phyloP scores from a whole-genome alignment of 1,284 basidiomycete species.

The Tranzscheliella williamsii region DNA sequence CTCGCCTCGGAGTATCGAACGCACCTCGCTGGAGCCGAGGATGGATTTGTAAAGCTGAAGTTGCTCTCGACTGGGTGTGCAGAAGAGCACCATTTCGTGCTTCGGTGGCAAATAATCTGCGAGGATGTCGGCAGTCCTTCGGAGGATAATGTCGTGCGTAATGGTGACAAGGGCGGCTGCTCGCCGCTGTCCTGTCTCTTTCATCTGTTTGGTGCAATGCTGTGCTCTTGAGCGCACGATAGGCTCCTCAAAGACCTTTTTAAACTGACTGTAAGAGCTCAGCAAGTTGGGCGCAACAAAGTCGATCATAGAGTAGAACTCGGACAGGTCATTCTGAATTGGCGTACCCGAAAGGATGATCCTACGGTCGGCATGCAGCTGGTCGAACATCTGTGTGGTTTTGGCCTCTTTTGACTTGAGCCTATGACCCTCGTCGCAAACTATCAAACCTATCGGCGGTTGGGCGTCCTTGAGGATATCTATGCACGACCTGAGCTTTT shows the following conservation, averaged over 20 bases:
- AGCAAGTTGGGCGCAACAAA: slow-evolving; percentile 91
- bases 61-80: slow-evolving; percentile 66
- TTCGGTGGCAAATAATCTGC: slow-evolving; percentile 87
- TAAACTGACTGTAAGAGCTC: slow-evolving; percentile 60
- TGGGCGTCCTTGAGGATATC: slow-evolving; percentile 42
- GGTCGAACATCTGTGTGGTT: slow-evolving; percentile 84
- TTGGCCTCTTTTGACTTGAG: slow-evolving; percentile 91
- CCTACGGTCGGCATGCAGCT: slow-evolving; percentile 73
- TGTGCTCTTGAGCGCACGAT: slow-evolving; percentile 85
- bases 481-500: slow-evolving; percentile 70
- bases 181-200: slow-evolving; percentile 72
- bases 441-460: slow-evolving; percentile 85
- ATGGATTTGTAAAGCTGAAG: slow-evolving; percentile 78
- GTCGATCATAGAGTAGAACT: slow-evolving; percentile 94
- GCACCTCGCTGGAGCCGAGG: slow-evolving; percentile 40
- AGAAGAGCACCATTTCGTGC: slow-evolving; percentile 65
- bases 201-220: slow-evolving; percentile 72
- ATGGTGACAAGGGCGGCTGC: slow-evolving; percentile 68
- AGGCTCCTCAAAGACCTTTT: slow-evolving; percentile 77
- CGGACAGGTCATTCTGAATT: slow-evolving; percentile 89
- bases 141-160: slow-evolving; percentile 82
- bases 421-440: slow-evolving; percentile 97
- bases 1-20: slow-evolving; percentile 39
- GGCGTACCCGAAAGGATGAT: slow-evolving; percentile 92
- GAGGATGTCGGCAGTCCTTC: slow-evolving; percentile 74